Evolutionary conservation across 148 eudicot genomes (phyloP).

Genomic region (Rhododendron ovatum): DNA sequence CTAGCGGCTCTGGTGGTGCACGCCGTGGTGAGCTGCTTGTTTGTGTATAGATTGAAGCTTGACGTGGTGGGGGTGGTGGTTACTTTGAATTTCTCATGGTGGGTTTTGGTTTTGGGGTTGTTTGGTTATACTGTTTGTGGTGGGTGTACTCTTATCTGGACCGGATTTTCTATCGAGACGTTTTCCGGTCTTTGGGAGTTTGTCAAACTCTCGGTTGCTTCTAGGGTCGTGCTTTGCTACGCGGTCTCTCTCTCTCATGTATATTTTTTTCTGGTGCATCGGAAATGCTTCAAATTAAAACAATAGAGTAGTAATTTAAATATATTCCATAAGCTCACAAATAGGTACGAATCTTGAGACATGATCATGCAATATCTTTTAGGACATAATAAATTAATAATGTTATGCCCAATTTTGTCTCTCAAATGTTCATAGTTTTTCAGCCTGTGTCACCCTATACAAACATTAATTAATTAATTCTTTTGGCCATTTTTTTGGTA

Average conservation of each 20-base stretch:
- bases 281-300: no score
- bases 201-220: conserved; percentile 44
- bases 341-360: no score
- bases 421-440: background rate
- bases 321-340: no score
- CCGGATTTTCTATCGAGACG: conserved; percentile 48
- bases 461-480: background rate
- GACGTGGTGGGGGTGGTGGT: conserved; percentile 31
- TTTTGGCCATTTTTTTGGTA: background rate
- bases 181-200: conserved; percentile 54
- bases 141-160: conserved; percentile 47
- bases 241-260: background rate
- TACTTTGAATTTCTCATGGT: conserved; percentile 42
- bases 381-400: no score
- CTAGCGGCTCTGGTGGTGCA: conserved; percentile 20
- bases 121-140: conserved; percentile 31
- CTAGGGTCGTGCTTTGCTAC: conserved; percentile 57
- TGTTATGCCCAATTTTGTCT: background rate
- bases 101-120: conserved; percentile 39
- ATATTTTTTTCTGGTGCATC: no score
- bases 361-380: no score
- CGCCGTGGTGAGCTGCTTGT: conserved; percentile 32
- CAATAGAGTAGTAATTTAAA: no score
- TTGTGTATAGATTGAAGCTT: conserved; percentile 24
- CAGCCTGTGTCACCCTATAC: no score